These are phyloP conservation scores for Hymenotorrendiella dingleyae DNA, from an alignment of 2,329 filamentous ascomycete genomes.

Conservation along the genomic window DNA sequence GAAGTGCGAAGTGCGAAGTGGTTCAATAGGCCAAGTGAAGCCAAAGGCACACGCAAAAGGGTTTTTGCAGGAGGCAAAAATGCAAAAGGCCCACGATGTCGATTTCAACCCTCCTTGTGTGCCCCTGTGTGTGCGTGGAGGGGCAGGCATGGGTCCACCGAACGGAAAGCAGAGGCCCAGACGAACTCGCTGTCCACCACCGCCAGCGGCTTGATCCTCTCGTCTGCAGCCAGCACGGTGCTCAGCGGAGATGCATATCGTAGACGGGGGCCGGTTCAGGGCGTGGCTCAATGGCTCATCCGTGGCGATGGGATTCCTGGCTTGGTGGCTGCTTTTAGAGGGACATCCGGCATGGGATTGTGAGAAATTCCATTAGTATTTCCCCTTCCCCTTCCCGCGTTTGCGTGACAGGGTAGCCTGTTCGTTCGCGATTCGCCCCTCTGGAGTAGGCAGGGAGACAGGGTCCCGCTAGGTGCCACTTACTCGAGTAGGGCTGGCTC, in stretches of 20 bases:
- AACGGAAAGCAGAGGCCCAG: not conserved
- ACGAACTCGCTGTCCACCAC: not conserved
- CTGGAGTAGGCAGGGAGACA: too few species aligned
- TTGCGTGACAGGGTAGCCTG: too few species aligned
- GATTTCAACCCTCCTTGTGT: not conserved
- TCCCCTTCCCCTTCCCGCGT: too few species aligned
- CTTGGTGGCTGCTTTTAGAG: conserved; percentile 4
- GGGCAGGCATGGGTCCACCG: not conserved
- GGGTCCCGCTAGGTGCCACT: too few species aligned
- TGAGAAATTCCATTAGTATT: conserved; percentile 8
- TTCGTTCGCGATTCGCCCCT: too few species aligned
- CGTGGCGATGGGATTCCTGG: conserved; percentile 6
- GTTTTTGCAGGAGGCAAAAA: not conserved
- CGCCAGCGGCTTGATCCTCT: not conserved
- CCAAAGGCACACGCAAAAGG: not conserved
- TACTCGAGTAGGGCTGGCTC: too few species aligned
- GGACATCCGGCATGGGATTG: conserved; percentile 7
- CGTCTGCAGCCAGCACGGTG: not conserved
- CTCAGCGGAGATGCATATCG: not conserved
- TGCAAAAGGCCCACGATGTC: not conserved
- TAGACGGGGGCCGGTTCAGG: not conserved
- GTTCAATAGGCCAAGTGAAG: not conserved
- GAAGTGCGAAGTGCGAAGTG: not conserved
- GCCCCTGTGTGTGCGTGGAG: not conserved
- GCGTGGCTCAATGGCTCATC: not conserved